Base-by-base conservation (phyloP, 192 early-diverging fungal genomes). In the Radiomyces spectabilis region DNA sequence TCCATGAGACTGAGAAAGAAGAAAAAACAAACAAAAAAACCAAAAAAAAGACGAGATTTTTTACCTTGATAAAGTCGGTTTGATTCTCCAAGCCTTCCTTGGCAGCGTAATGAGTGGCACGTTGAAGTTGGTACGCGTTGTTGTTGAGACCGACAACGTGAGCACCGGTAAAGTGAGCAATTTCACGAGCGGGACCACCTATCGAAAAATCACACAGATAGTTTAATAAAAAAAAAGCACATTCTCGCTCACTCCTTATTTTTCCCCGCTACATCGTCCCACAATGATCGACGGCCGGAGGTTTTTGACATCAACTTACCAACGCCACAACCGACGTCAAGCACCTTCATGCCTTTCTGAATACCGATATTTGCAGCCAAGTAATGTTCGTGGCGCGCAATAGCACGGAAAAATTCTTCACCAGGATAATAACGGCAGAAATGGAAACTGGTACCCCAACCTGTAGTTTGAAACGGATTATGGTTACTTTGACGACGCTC, bases 271-370 rank as follows among this genome's bases (percentile, higher is more conserved):
- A 5, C 12, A n/a, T 40, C 27, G 24, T 9, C 9, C 21, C 18
- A 40, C 5, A 27, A 41, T 40, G n/a, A n/a, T n/a, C n/a, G n/a
- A n/a, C n/a, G n/a, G n/a, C n/a, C n/a, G n/a, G n/a, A n/a, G n/a
- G 39, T 25, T 43, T 21, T 22, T 52, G 9, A 24, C 27, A 19
- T 26, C 10, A 51, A 53, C 75, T 32, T 67, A 82, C 87, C 95
- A 51, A 97, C 93, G 56, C 95, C 95, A 61, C 95, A 96, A 22
- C 95, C 95, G 41, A 97, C 88, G 60, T 97, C 95, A 25, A 96
- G 75, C 27, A 93, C 88, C 32, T 76, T 71, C 78, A 81, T 81
- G 27, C 73, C 74, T n/a, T 78, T 55, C 54, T 77, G 74, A 50
- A 95, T 74, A 15, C 74, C 78, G 25, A 88, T 86, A 43, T 84